These are phyloP conservation scores for Aspergillus awamori DNA, from an alignment of 2,329 filamentous ascomycete species.

Conservation along the genomic window DNA sequence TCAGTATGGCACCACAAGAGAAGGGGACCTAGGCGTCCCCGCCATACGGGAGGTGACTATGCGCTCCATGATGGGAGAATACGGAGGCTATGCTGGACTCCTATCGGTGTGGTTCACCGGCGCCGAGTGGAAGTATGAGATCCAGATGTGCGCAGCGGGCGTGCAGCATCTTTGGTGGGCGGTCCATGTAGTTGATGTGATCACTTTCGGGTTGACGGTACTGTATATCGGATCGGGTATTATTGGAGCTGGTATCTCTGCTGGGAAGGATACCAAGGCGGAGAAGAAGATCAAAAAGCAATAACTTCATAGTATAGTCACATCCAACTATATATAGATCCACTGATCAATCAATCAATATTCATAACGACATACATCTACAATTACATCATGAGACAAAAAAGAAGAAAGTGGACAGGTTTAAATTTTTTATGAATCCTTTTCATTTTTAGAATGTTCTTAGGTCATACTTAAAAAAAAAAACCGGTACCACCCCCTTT, in stretches of 20 bases:
- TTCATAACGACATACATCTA: neutral
- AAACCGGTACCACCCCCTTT: conserved; percentile 2
- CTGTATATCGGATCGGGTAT: neutral
- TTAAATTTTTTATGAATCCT: conserved; percentile 16
- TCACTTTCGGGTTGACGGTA: conserved; percentile 32
- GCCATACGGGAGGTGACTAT: conserved; percentile 85
- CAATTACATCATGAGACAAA: neutral
- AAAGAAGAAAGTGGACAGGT: neutral
- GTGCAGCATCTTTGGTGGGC: conserved; percentile 94
- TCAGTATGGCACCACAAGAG: neutral
- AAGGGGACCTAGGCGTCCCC: conserved; percentile 16
- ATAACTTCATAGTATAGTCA: neutral
- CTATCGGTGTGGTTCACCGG: conserved; percentile 90
- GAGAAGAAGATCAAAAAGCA: neutral
- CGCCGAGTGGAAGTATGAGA: conserved; percentile 78
- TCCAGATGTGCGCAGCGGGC: conserved; percentile 75
- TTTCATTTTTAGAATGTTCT: conserved; percentile 8
- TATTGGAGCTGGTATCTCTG: neutral
- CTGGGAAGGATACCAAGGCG: neutral
- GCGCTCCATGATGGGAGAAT: conserved; percentile 97
- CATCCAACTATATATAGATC: neutral
- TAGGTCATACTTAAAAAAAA: conserved; percentile 6
- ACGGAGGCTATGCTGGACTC: conserved; percentile 86
- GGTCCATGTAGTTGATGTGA: conserved; percentile 73
- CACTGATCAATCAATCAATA: neutral